Evolutionary conservation across 768 basidiomycete species (phyloP).

Genomic region (Hericium alpestre): DNA sequence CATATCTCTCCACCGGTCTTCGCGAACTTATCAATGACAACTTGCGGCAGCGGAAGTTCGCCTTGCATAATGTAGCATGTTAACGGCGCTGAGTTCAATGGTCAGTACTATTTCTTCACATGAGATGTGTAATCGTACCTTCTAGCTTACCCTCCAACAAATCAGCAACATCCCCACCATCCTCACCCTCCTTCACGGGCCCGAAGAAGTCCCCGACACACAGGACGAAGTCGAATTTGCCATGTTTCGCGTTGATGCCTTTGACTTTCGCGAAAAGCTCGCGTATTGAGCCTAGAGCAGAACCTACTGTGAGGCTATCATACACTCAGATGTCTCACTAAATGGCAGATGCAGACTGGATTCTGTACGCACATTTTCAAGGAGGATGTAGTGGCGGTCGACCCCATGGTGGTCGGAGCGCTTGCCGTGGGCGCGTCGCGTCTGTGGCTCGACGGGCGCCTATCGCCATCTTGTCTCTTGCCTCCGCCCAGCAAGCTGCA

Average conservation of each 20-base stretch:
- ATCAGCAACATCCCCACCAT: conserved; percentile 39
- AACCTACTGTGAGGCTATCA: conserved; percentile 50
- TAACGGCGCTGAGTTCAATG: conserved; percentile 50
- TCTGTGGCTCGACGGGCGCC: not conserved
- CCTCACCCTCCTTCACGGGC: conserved; percentile 20
- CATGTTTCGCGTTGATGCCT: conserved; percentile 82
- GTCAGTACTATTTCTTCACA: not conserved
- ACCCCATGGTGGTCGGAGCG: not conserved
- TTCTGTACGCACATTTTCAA: not conserved
- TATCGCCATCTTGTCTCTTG: not conserved
- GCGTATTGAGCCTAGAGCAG: conserved; percentile 61
- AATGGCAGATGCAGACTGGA: not conserved
- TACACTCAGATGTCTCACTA: too few relatives aligned
- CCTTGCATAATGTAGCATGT: conserved; percentile 94
- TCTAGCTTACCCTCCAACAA: conserved; percentile 59
- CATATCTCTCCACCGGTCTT: conserved; percentile 72
- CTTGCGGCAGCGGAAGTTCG: conserved; percentile 57
- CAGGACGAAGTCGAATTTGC: conserved; percentile 79
- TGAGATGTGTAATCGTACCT: conserved; percentile 29
- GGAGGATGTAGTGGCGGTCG: not conserved
- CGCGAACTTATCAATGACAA: conserved; percentile 65
- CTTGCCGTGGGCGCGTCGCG: not conserved
- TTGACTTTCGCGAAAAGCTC: conserved; percentile 75
- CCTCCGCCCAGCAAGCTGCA: not conserved
- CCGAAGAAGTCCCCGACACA: conserved; percentile 86